Conservation (phyloP, 2,329 filamentous ascomycete species). For the Colletotrichum sp. region DNA sequence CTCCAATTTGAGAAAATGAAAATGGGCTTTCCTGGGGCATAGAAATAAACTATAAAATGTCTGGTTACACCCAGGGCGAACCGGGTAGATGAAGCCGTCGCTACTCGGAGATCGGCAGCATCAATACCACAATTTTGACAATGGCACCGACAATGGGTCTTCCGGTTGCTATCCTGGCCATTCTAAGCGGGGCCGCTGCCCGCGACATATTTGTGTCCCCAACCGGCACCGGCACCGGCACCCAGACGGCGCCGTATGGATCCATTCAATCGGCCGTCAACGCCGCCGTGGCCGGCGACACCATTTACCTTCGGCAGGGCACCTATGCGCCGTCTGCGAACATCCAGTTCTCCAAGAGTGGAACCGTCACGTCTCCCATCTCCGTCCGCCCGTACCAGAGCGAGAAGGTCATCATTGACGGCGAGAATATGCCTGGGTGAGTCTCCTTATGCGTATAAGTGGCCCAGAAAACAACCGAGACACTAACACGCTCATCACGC, state of each 20-base stretch:
- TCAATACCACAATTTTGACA: background rate
- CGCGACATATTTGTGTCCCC: constrained; percentile 44
- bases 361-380: constrained; percentile 40
- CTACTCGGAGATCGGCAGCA: background rate
- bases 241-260: constrained; percentile 38
- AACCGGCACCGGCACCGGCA: constrained; percentile 40
- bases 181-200: background rate
- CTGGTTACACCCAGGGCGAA: background rate
- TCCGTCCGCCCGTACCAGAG: constrained; percentile 42
- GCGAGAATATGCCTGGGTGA: constrained; percentile 41
- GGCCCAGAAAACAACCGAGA: background rate
- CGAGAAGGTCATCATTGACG: constrained; percentile 49
- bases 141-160: background rate
- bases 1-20: background rate
- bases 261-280: constrained; percentile 48
- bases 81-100: background rate
- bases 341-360: constrained; percentile 46
- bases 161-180: background rate
- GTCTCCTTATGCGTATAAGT: background rate
- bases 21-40: background rate
- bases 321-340: constrained; percentile 47
- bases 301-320: constrained; percentile 45
- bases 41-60: background rate
- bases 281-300: constrained; percentile 45
- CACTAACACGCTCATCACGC: background rate